Base-by-base conservation (phyloP, 345 rosid genomes). In the Pistacia vera region DNA sequence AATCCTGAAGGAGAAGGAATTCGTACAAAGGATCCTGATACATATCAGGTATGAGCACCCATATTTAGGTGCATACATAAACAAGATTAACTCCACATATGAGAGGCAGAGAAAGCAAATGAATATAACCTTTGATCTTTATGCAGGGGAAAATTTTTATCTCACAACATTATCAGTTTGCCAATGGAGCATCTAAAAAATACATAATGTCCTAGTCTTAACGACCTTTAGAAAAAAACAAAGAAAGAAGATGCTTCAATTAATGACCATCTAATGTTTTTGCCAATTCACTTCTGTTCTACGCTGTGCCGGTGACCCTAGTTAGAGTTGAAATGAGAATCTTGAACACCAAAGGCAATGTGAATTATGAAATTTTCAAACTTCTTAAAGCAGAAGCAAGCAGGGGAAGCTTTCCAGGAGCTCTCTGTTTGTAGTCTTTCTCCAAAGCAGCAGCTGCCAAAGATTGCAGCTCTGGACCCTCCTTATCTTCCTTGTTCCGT, bases 401-500 rank as follows among this genome's bases (percentile, higher is more conserved):
- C 77, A 88, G 86, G 13, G 77, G 38, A 7, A 97, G 93, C 84
- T 94, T 94, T 70, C 30, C 84, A 0, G 97, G 86, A 72, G 98
- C 90, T 78, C 87, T 87, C 76, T 83, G 89, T 87, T 90, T 94
- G 91, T 94, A 97, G 77, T 90, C 97, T 78, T 90, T 92, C 87
- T 94, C 95, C 86, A 94, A 76, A 28, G 97, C 95, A 30, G 86
- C 73, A 46, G 78, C 86, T 5, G 92, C 95, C 41, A 93, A 84
- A 28, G 92, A 84, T 56, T 89, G 94, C 75, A 96, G 86, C 82
- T 93, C 97, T 0, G 88, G 87, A 70, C 92, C 83, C 76, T 92
- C 97, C 76, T 85, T 96, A 75, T 93, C 98, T 62, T 96, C 98
- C 87, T 88, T 94, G 89, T 85, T 89, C 83, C 88, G 81, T 28